Evolutionary conservation across 768 basidiomycete genomes (phyloP), one percentile per base, ranked within the genome.

Genomic region (Boletus coccyginus): DNA sequence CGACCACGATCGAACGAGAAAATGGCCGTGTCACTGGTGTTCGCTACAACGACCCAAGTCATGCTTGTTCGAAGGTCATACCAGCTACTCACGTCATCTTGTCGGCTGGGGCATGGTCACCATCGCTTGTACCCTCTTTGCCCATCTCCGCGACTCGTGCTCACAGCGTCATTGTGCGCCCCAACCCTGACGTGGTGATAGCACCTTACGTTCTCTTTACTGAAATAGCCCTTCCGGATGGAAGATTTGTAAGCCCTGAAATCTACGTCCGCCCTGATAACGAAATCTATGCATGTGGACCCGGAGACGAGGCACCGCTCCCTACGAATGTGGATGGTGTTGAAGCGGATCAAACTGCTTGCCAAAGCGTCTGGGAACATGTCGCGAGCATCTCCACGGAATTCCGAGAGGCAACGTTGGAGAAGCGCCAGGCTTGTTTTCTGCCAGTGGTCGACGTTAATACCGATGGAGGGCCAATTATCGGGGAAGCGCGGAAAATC

Each of bases 31-130:
- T 86, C 13, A 76, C 74, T 7, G 81, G 82, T 12, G 80, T 89
- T 42, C 66, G 68, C 19, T 77, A 75, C 65, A 53, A 49, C n/a
- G 69, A 69, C 24, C 55, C 55, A 16, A 52, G 57, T 2, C 67
- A 61, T 13, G 55, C 60, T 48, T 59, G 64, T 27, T 61, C 58
- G 7, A 68, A 67, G 54, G 70, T 70, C n/a, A 64, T 88, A 17
- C 69, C 77, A 0, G 86, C 88, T 16, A 87, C 87, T 11, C 78
- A 87, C 53, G 82, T 94, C 58, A 75, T 96, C 40, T 70, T 97
- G 48, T 81, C 86, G 40, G 90, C 90, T n/a, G 94, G 94, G 27
- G 88, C 91, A 16, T 97, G 94, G 93, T 90, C 91, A 0, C 77
- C 90, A 9, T 65, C 66, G 10, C 67, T 95, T 55, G 50, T 88